phyloP scores from a whole-genome alignment of 495 filamentous ascomycete species.

The Darksidea phi region DNA sequence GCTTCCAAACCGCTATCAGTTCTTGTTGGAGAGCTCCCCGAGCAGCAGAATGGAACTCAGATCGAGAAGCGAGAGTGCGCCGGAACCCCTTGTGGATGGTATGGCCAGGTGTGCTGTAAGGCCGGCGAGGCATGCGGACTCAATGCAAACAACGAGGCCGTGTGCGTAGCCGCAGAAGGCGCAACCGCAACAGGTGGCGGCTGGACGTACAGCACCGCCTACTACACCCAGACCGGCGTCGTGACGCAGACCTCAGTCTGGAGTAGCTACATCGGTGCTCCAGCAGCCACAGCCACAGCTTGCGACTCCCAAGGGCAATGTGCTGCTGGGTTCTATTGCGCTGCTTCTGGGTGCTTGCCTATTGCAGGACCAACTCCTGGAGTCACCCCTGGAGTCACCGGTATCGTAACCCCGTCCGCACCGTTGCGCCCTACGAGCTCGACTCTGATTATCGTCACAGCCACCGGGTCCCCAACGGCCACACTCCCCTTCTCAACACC shows the following conservation, averaged over 20 bases:
- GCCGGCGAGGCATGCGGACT: constrained; percentile 62
- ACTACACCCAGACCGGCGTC: constrained; percentile 65
- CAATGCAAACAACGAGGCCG: constrained; percentile 54
- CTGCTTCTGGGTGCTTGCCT: constrained; percentile 48
- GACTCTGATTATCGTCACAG: constrained; percentile 54
- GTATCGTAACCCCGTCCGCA: constrained; percentile 45
- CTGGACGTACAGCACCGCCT: constrained; percentile 68
- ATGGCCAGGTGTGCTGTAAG: constrained; percentile 66
- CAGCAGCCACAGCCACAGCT: constrained; percentile 55
- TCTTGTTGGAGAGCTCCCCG: constrained; percentile 47
- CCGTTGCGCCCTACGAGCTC: constrained; percentile 72
- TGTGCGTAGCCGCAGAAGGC: constrained; percentile 48
- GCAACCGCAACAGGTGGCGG: constrained; percentile 41
- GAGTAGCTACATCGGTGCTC: constrained; percentile 52
- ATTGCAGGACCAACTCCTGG: constrained; percentile 40
- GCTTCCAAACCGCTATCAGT: constrained; percentile 36
- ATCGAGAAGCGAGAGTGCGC: constrained; percentile 50
- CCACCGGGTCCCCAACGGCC: constrained; percentile 55
- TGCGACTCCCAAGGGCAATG: constrained; percentile 82
- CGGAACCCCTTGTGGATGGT: constrained; percentile 59
- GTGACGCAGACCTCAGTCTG: constrained; percentile 66
- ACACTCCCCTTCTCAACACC: constrained; percentile 61
- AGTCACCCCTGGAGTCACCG: constrained; percentile 35
- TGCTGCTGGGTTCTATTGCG: constrained; percentile 66
- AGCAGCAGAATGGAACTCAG: constrained; percentile 40